A percentile compares a stretch with the other conserved stretches of the same genome.
These are phyloP conservation scores for Pugionium cornutum DNA, from an alignment of 345 rosid genomes.

Conservation along the genomic window DNA sequence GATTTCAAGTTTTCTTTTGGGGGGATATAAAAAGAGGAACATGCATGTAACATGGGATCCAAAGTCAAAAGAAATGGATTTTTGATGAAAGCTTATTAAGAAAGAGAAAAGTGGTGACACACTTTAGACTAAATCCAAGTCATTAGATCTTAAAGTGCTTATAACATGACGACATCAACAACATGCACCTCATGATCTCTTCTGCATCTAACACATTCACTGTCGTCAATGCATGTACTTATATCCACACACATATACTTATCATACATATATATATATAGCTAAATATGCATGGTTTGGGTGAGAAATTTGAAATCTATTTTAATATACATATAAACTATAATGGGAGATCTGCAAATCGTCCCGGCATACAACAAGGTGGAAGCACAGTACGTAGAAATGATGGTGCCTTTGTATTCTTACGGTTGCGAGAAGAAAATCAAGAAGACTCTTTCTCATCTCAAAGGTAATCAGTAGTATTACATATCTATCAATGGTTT, in stretches of 20 bases:
- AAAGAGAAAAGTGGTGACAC: conserved; percentile 32
- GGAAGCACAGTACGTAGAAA: conserved; percentile 89
- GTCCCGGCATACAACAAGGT: conserved; percentile 63
- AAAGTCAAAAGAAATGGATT: conserved; percentile 14
- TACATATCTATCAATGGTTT: not conserved
- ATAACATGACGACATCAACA: conserved; percentile 33
- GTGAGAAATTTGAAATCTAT: not conserved
- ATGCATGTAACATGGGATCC: conserved; percentile 35
- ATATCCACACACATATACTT: not conserved
- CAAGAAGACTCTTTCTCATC: conserved; percentile 67
- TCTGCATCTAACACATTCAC: conserved; percentile 12
- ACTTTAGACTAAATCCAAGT: conserved; percentile 42
- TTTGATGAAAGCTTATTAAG: conserved; percentile 1
- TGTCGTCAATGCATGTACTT: conserved; percentile 5
- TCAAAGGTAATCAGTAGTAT: conserved; percentile 59
- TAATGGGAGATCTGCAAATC: conserved; percentile 69
- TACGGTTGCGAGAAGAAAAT: conserved; percentile 81
- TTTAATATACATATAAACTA: not conserved
- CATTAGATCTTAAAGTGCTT: conserved; percentile 34
- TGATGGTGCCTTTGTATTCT: conserved; percentile 92
- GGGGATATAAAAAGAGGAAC: conserved; percentile 27
- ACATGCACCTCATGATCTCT: conserved; percentile 30
- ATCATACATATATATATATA: not conserved
- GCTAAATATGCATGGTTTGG: conserved; percentile 20
- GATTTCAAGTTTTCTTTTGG: conserved; percentile 4